Evolutionary conservation across 148 eudicot species (phyloP).

Genomic region (Fagopyrum homotropicum): DNA sequence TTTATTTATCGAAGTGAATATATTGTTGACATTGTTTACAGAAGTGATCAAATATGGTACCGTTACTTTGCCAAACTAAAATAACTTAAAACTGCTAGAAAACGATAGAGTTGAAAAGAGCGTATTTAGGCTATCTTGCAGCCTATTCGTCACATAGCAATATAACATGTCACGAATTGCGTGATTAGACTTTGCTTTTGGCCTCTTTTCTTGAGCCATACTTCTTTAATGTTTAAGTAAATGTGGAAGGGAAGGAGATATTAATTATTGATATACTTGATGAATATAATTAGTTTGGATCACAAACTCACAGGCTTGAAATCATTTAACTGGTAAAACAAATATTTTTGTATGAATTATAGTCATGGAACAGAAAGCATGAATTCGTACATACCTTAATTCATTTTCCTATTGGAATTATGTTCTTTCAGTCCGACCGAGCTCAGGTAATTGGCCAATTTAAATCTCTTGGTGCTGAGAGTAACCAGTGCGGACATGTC

Average conservation of each 20-base stretch:
- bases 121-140: background rate
- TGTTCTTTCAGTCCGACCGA: constrained; percentile 43
- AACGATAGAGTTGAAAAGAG: background rate
- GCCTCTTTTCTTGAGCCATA: background rate
- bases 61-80: background rate
- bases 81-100: background rate
- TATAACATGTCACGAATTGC: background rate
- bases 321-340: background rate
- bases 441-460: constrained; percentile 34
- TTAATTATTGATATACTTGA: background rate
- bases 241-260: background rate
- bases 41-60: background rate
- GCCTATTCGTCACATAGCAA: background rate
- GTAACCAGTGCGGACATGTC: constrained; percentile 31
- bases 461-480: constrained; percentile 43
- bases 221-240: background rate
- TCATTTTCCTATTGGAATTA: background rate
- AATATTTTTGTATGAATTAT: background rate
- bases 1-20: too few species aligned
- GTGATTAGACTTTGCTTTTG: background rate
- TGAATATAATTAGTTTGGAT: background rate
- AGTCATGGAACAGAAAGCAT: background rate
- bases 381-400: background rate
- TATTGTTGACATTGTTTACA: too few species aligned
- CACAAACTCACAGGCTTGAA: background rate